Evolutionary conservation across 1,284 basidiomycete species (phyloP).

Genomic region (Ceratobasidium theobromae): DNA sequence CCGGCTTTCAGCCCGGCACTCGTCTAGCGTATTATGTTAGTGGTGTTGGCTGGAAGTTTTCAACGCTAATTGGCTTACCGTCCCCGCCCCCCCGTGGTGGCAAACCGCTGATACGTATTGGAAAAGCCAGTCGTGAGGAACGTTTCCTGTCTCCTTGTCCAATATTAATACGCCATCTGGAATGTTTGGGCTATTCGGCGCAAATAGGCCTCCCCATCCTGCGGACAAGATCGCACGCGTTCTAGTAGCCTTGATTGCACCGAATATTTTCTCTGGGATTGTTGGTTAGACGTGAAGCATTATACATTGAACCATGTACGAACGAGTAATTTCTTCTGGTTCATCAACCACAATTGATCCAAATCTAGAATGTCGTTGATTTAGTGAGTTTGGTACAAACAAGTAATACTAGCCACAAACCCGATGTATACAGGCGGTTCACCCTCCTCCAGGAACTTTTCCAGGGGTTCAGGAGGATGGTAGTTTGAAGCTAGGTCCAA

Average conservation of each 20-base stretch:
- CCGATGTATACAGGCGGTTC: conserved; percentile 62
- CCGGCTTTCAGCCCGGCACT: conserved; percentile 65
- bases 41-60: too few species aligned
- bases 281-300: background rate
- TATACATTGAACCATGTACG: conserved; percentile 18
- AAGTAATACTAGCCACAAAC: conserved; percentile 40
- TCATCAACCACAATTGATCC: conserved; percentile 66
- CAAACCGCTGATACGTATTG: conserved; percentile 63
- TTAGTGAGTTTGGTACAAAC: conserved; percentile 9
- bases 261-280: conserved; percentile 55
- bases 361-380: conserved; percentile 47
- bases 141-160: conserved; percentile 47
- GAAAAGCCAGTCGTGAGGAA: conserved; percentile 75
- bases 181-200: conserved; percentile 48
- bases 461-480: conserved; percentile 51
- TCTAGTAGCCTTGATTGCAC: conserved; percentile 55
- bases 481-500: conserved; percentile 55
- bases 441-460: conserved; percentile 54
- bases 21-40: conserved; percentile 32
- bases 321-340: conserved; percentile 56
- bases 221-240: conserved; percentile 63
- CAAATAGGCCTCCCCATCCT: conserved; percentile 58
- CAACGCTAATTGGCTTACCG: too few species aligned
- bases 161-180: conserved; percentile 60
- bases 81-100: conserved; percentile 58